These are phyloP conservation scores for Candida jianshihensis DNA, from an alignment of 805 yeast species.

Conservation along the genomic window DNA sequence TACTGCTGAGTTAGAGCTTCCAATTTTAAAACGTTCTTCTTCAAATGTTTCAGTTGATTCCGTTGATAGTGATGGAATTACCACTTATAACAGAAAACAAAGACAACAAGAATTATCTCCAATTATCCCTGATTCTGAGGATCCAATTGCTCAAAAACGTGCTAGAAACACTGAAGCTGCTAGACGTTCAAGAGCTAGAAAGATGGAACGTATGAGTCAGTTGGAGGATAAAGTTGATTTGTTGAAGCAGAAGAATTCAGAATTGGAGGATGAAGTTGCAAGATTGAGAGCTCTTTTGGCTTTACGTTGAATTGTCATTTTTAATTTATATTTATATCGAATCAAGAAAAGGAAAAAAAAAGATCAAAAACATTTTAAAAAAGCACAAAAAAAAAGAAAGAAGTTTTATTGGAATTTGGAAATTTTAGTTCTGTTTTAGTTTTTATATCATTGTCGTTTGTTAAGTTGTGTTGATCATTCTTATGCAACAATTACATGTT, in stretches of 20 bases:
- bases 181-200: conserved; percentile 88
- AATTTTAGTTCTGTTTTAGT: background rate
- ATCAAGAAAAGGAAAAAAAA: too few species aligned
- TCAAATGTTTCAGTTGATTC: conserved; percentile 4
- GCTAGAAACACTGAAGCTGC: conserved; percentile 97
- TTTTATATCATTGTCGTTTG: background rate
- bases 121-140: conserved; percentile 48
- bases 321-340: background rate
- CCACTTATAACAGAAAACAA: conserved; percentile 72
- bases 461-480: background rate
- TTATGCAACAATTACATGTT: too few species aligned
- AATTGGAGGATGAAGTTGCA: conserved; percentile 55
- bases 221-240: conserved; percentile 72
- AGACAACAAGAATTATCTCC: conserved; percentile 69
- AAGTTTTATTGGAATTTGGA: too few species aligned
- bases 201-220: conserved; percentile 80
- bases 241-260: conserved; percentile 50
- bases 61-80: conserved; percentile 70
- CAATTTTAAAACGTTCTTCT: conserved; percentile 11
- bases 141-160: conserved; percentile 74
- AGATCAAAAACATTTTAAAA: too few species aligned
- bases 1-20: conserved; percentile 17
- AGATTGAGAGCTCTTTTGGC: conserved; percentile 47
- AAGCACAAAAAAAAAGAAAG: too few species aligned
- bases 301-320: conserved; percentile 5